Evolutionary conservation across 805 yeast species (phyloP).

Genomic region (Candida wancherniae): DNA sequence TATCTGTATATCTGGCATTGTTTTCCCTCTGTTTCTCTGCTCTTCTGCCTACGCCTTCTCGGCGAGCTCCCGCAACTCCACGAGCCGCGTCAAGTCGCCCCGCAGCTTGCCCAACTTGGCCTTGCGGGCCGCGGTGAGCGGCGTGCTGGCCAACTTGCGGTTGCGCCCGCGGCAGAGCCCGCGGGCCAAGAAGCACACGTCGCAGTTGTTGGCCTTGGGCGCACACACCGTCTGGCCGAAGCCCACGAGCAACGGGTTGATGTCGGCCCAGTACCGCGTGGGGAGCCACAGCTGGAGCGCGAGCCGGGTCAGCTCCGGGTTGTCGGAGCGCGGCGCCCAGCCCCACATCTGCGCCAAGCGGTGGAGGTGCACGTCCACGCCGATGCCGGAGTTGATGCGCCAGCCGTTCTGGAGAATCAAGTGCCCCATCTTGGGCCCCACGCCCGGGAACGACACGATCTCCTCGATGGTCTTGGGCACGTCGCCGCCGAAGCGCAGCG

Average conservation of each 20-base stretch:
- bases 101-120: conserved; percentile 28
- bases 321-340: conserved; percentile 58
- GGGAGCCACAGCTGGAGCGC: conserved; percentile 75
- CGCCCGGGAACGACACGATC: conserved; percentile 73
- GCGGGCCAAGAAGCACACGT: conserved; percentile 54
- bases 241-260: conserved; percentile 85
- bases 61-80: conserved; percentile 6
- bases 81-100: conserved; percentile 26
- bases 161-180: conserved; percentile 59
- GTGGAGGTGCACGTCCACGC: conserved; percentile 90
- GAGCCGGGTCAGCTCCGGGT: conserved; percentile 72
- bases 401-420: conserved; percentile 78
- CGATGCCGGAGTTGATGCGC: conserved; percentile 75
- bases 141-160: conserved; percentile 32
- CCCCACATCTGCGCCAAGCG: conserved; percentile 74
- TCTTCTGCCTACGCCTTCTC: no score
- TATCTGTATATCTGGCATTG: no score
- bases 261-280: conserved; percentile 67
- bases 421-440: conserved; percentile 94
- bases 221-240: conserved; percentile 88
- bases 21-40: no score
- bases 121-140: conserved; percentile 24
- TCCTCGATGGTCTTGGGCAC: conserved; percentile 69
- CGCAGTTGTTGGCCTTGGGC: conserved; percentile 68
- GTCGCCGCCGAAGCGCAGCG: conserved; percentile 52